Base-by-base conservation (phyloP, 768 basidiomycete genomes). In the Mrakia frigida region DNA sequence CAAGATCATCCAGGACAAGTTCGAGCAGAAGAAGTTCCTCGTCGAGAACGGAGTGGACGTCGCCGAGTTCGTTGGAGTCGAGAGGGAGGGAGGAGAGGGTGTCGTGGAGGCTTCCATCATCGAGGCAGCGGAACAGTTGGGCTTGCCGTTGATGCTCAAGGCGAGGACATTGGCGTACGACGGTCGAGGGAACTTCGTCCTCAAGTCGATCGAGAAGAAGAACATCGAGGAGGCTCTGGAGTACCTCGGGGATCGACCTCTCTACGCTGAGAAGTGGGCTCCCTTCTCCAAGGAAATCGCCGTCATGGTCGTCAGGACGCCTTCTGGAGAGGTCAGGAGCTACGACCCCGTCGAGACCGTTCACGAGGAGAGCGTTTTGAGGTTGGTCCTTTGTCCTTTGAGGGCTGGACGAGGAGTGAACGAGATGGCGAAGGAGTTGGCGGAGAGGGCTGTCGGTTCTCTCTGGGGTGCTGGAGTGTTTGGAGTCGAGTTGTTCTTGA, bases 401-500 rank as follows among this genome's bases (percentile, higher is more conserved):
- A 87, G 94, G 25, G 76, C 75, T 43, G 59, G 82, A 70, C 63
- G 80, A 79, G 79, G 85, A 9, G 84, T 95, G 3, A 84, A 87
- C 33, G 82, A 82, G 11, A 85, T 88, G 65, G 95, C 93, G 23
- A 88, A 89, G 76, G 80, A 81, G 6, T 84, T 95, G 43, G 97
- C 96, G 0, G 92, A 95, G 83, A 85, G 86, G 50, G 93, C 95
- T 0, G 87, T 98, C 33, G 87, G 85, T 77, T 88, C 90, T 10
- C 87, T 98, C 52, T 84, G 79, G 6, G 96, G 95, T 4, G 95
- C 94, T 13, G 97, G 97, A 16, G 88, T 98, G 35, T 98, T 97
- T 84, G 97, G 95, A 1, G 95, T 99, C 0, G 97, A 99, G 83
- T 93, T 98, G 94, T 99, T 99, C 85, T 85, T 98, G 59, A 87